Evolutionary conservation across 2,329 filamentous ascomycete genomes (phyloP).

Genomic region (Alternaria panax): DNA sequence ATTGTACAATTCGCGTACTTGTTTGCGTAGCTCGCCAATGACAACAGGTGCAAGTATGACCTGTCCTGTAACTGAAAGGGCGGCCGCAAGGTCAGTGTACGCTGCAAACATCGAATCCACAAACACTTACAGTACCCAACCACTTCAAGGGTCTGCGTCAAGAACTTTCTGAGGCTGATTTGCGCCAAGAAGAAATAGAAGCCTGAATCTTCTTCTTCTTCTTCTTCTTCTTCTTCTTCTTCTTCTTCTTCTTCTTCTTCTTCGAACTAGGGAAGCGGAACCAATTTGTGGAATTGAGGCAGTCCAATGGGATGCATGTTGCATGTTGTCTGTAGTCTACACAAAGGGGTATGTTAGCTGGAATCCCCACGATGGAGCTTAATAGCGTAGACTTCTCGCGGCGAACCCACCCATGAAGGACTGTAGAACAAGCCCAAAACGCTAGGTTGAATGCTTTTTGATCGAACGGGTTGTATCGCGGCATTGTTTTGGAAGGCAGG

Average conservation of each 20-base stretch:
- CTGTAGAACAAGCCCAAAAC: slow-evolving; percentile 38
- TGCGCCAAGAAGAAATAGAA: slow-evolving; percentile 41
- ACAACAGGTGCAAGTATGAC: slow-evolving; percentile 38
- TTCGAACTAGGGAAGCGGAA: slow-evolving; percentile 39
- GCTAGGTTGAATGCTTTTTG: slow-evolving; percentile 37
- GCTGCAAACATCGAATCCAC: neutral
- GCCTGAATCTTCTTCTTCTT: slow-evolving; percentile 35
- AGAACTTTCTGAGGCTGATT: slow-evolving; percentile 36
- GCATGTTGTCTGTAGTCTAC: slow-evolving; percentile 35
- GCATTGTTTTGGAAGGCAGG: slow-evolving; percentile 25
- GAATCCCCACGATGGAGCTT: neutral
- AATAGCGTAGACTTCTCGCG: neutral
- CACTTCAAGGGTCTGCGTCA: slow-evolving; percentile 37
- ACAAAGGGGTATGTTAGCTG: neutral
- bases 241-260: slow-evolving; percentile 39
- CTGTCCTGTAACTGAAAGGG: slow-evolving; percentile 21
- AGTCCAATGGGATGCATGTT: slow-evolving; percentile 42
- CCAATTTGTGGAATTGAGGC: slow-evolving; percentile 38
- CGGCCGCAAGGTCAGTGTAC: neutral
- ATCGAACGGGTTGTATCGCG: slow-evolving; percentile 25
- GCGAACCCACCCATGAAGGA: slow-evolving; percentile 27
- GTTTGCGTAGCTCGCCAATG: slow-evolving; percentile 33
- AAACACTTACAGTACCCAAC: slow-evolving; percentile 30
- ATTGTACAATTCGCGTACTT: slow-evolving; percentile 38
- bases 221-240: slow-evolving; percentile 40